phyloP scores from a whole-genome alignment of 106 monocot genomes.

The Chionographis japonica region DNA sequence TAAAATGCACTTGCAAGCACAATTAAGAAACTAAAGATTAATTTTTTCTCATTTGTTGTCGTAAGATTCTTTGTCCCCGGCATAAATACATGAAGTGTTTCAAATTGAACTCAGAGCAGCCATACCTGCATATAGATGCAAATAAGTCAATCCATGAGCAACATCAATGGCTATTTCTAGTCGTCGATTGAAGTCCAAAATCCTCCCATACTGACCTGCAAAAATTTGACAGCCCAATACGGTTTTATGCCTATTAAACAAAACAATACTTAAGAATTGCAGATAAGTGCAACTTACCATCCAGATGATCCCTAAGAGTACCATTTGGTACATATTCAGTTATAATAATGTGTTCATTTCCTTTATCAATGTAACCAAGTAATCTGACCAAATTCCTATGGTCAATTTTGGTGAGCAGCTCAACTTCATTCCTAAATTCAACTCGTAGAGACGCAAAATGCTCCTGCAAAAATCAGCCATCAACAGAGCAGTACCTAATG shows the following conservation, averaged over 20 bases:
- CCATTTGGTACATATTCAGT: constrained; percentile 85
- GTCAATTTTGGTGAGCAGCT: constrained; percentile 67
- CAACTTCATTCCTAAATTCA: constrained; percentile 75
- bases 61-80: neutral
- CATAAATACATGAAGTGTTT: neutral
- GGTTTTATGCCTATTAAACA: neutral
- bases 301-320: constrained; percentile 77
- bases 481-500: neutral
- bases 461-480: constrained; percentile 32
- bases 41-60: no score
- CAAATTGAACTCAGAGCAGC: neutral
- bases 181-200: constrained; percentile 68
- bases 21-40: no score
- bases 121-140: constrained; percentile 79
- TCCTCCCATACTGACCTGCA: constrained; percentile 48
- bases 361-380: constrained; percentile 62
- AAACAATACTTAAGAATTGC: neutral
- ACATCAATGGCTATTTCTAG: constrained; percentile 83
- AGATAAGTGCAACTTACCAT: constrained; percentile 42
- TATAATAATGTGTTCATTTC: constrained; percentile 59
- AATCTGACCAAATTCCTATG: constrained; percentile 66
- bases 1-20: no score
- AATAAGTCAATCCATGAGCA: constrained; percentile 86
- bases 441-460: constrained; percentile 30
- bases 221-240: constrained; percentile 5